phyloP scores from a whole-genome alignment of 2,329 filamentous ascomycete genomes.

The Geosmithia flava region DNA sequence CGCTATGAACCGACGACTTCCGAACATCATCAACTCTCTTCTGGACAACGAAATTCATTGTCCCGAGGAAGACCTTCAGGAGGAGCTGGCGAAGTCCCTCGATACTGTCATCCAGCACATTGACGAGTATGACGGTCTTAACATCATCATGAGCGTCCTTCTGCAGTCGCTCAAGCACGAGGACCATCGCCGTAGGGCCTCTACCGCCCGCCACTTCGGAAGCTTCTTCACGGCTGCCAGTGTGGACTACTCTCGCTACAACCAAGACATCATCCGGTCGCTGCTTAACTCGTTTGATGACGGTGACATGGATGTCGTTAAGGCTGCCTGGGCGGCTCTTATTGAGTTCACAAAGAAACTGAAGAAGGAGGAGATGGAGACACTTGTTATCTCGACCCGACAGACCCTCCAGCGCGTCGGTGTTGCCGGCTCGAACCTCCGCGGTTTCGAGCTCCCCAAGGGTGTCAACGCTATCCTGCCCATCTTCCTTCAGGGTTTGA shows the following conservation, averaged over 20 bases:
- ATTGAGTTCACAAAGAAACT: conserved; percentile 79
- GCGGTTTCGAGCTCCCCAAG: conserved; percentile 87
- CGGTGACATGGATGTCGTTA: conserved; percentile 69
- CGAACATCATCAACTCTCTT: conserved; percentile 81
- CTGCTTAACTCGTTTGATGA: conserved; percentile 91
- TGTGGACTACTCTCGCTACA: conserved; percentile 89
- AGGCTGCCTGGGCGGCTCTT: conserved; percentile 78
- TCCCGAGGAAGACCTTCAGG: conserved; percentile 59
- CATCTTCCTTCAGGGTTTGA: conserved; percentile 93
- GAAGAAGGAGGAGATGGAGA: conserved; percentile 97
- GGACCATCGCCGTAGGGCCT: conserved; percentile 72
- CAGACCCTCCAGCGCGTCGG: conserved; percentile 82
- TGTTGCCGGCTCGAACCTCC: conserved; percentile 69
- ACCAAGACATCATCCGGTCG: conserved; percentile 86
- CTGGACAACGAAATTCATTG: conserved; percentile 83
- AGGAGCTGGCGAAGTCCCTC: conserved; percentile 69
- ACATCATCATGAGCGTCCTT: conserved; percentile 91
- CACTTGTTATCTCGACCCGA: conserved; percentile 73
- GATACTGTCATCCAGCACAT: conserved; percentile 85
- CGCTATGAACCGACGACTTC: conserved; percentile 82
- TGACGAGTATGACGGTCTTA: conserved; percentile 91
- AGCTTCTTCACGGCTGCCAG: conserved; percentile 74
- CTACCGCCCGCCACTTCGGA: conserved; percentile 66
- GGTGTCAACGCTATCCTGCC: conserved; percentile 93
- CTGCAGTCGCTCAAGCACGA: conserved; percentile 81